Conservation (phyloP, 768 basidiomycete genomes). For the Boletus huronensis region DNA sequence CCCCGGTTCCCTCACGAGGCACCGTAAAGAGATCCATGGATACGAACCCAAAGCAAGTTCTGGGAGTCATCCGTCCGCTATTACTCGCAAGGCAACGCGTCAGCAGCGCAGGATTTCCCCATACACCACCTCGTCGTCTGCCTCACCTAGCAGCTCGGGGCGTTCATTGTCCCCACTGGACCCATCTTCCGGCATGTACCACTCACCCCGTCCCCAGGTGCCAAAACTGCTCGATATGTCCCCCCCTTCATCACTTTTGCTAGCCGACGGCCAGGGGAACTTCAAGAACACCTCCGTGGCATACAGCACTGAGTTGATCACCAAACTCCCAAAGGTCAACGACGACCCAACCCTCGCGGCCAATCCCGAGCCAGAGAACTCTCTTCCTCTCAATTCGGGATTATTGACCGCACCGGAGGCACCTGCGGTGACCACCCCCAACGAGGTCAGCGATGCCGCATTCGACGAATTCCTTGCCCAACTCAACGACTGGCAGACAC, state of each 20-base stretch:
- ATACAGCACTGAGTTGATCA: background rate
- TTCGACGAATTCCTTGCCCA: background rate
- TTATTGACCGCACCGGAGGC: too few species aligned
- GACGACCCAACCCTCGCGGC: background rate
- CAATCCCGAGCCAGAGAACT: background rate
- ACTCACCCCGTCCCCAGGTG: background rate
- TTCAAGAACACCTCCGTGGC: background rate
- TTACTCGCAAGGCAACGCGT: background rate
- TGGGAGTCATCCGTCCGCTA: background rate
- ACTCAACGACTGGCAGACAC: background rate
- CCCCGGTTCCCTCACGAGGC: slow-evolving; percentile 23
- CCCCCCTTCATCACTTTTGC: background rate
- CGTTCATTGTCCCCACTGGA: background rate
- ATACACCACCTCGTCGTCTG: background rate
- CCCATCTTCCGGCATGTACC: background rate
- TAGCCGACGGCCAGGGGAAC: background rate
- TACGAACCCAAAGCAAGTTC: slow-evolving; percentile 12
- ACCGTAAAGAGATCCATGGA: slow-evolving; percentile 17
- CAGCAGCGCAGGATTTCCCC: background rate
- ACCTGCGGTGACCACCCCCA: too few species aligned
- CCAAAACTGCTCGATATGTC: background rate
- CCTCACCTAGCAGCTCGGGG: background rate
- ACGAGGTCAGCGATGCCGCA: background rate
- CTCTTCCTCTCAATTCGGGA: background rate
- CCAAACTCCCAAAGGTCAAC: background rate